Base-by-base conservation (phyloP, 164 flowering plant species). In the Vitis riparia region DNA sequence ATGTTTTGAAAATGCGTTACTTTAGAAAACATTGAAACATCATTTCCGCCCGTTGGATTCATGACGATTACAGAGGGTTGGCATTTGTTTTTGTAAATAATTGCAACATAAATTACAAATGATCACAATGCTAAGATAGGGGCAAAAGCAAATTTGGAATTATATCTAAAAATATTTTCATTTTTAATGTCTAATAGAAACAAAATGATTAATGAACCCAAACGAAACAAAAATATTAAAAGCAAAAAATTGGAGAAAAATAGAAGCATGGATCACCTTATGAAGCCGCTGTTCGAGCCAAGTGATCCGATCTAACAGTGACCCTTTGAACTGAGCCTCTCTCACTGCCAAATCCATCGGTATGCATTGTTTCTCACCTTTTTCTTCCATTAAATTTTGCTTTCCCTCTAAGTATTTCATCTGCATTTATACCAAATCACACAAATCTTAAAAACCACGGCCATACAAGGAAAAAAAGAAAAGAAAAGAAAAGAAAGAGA, bases 251-350 rank as follows among this genome's bases (percentile, higher is more conserved):
- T 51, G 9, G 10, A 53, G 14, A 27, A 51, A 37, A 6, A 37
- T 37, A 37, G 44, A 37, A 37, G 7, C 29, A 6, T 9, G 13
- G 50, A 10, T 56, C 56, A 78, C 86, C 83, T 83, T 83, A 59
- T 67, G 37, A 30, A 83, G 76, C 23, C 82, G 74, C 17, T 68
- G 53, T 59, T 83, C 86, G 59, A 83, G 83, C 59, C 75, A 53
- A 0, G 74, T 59, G 23, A 83, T 70, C 3, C 86, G 83, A 62
- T 80, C 86, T 67, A 83, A 13, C 52, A 83, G 16, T 8, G 83
- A 73, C 2, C 86, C 83, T 72, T 80, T 80, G 53, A 70, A 77
- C 44, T 68, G 51, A 50, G 74, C 78, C 50, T 84, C 82, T 19
- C 32, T 67, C 1, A 70, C 15, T 2, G 83, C 81, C 19, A 65